Evolutionary conservation across 441 rosid species (phyloP).

Genomic region (Breynia disticha): DNA sequence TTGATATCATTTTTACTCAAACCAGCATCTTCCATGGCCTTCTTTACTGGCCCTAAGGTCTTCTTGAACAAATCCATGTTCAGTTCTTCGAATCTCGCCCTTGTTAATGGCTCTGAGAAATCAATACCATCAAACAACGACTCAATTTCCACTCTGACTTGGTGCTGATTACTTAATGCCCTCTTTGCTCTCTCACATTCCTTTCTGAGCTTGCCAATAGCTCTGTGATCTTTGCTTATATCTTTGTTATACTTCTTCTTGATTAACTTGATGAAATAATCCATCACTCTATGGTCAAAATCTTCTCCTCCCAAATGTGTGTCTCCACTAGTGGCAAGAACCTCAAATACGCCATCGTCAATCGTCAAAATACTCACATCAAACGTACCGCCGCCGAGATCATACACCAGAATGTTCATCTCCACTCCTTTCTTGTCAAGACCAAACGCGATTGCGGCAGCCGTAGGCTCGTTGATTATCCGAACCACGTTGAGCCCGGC

Average conservation of each 20-base stretch:
- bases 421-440: conserved; percentile 39
- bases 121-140: conserved; percentile 48
- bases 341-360: conserved; percentile 51
- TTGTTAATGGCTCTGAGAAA: conserved; percentile 51
- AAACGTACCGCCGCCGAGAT: conserved; percentile 57
- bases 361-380: conserved; percentile 49
- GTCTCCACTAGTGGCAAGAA: conserved; percentile 49
- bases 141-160: conserved; percentile 47
- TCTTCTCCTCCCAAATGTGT: conserved; percentile 62
- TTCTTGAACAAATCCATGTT: conserved; percentile 56
- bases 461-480: conserved; percentile 54
- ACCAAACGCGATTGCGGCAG: conserved; percentile 57
- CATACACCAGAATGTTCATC: conserved; percentile 41
- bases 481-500: conserved; percentile 53
- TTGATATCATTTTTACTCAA: conserved; percentile 30
- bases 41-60: conserved; percentile 48
- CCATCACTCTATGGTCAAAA: conserved; percentile 54
- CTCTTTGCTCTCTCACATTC: conserved; percentile 54
- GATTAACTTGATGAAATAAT: conserved; percentile 46
- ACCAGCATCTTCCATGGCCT: conserved; percentile 46
- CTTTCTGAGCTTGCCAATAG: conserved; percentile 46
- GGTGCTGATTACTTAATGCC: conserved; percentile 49
- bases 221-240: conserved; percentile 39
- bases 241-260: conserved; percentile 43
- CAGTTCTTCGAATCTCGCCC: conserved; percentile 55